A percentile compares a stretch with the other conserved stretches of the same genome.
phyloP scores from a whole-genome alignment of 2,329 filamentous ascomycete genomes.

The Diaporthe velutina region DNA sequence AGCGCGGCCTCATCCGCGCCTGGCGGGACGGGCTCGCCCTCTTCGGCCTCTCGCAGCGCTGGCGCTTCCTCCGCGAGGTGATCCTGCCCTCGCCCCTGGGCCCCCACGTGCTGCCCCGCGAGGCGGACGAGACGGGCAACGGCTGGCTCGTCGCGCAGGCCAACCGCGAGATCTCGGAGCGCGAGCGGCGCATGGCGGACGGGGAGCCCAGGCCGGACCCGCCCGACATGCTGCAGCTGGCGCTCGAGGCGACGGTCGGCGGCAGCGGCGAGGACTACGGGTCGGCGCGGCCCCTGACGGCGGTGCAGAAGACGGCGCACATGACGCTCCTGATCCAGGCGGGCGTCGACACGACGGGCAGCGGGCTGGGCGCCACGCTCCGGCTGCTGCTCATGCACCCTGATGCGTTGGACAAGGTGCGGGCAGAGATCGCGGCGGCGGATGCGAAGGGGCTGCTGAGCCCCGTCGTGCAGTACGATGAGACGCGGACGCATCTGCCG shows the following conservation, averaged over 20 bases:
- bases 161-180: conserved; percentile 16
- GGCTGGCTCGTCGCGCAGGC: conserved; percentile 25
- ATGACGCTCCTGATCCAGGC: conserved; percentile 58
- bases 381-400: conserved; percentile 62
- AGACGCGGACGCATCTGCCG: conserved; percentile 49
- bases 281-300: conserved; percentile 43
- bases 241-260: conserved; percentile 21
- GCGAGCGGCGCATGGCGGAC: conserved; percentile 8
- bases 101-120: neutral
- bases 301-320: conserved; percentile 51
- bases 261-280: conserved; percentile 11
- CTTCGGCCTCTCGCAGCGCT: conserved; percentile 52
- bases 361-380: conserved; percentile 59
- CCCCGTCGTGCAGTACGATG: conserved; percentile 40
- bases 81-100: conserved; percentile 43
- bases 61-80: conserved; percentile 50
- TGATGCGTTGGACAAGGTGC: conserved; percentile 55
- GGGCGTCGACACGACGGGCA: conserved; percentile 69
- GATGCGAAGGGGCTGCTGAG: conserved; percentile 40
- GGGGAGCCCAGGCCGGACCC: conserved; percentile 6
- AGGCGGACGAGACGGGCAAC: conserved; percentile 27
- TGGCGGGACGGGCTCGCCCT: conserved; percentile 53
- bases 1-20: conserved; percentile 50
- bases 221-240: conserved; percentile 18
- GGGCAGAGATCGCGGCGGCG: conserved; percentile 56